These are phyloP conservation scores for Garcia nutans DNA, from an alignment of 345 rosid genomes.

Conservation along the genomic window DNA sequence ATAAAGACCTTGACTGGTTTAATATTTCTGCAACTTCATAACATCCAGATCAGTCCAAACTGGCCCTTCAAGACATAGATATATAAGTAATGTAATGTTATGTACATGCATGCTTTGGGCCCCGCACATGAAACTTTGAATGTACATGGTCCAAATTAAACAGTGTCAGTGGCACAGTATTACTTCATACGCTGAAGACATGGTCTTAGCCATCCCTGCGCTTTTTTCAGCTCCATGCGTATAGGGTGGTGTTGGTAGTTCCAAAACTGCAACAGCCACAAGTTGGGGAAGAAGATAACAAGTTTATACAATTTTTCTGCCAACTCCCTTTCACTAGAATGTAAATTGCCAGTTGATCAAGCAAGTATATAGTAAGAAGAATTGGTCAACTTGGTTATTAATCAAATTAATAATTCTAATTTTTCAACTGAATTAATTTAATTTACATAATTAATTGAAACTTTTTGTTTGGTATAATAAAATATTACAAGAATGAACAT, in stretches of 20 bases:
- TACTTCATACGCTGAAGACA: not conserved
- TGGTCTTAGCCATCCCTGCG: not conserved
- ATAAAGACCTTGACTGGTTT: constrained; percentile 26
- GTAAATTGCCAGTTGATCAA: no score
- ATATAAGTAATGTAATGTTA: not conserved
- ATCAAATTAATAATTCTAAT: no score
- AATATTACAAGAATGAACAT: not conserved
- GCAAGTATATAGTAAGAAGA: not conserved
- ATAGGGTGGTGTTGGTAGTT: not conserved
- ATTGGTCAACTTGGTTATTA: no score
- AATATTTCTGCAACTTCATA: constrained; percentile 14
- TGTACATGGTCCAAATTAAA: not conserved
- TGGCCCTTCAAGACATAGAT: not conserved
- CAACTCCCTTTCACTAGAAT: no score
- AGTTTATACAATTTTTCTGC: no score
- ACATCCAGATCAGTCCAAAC: constrained; percentile 14
- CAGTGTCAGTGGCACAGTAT: not conserved
- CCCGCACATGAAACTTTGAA: not conserved
- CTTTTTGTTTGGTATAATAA: no score
- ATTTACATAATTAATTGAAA: not conserved
- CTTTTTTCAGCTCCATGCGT: not conserved
- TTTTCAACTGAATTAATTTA: not conserved
- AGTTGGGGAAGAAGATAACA: not conserved
- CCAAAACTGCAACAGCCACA: not conserved
- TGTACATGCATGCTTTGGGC: not conserved